phyloP scores from a whole-genome alignment of 495 filamentous ascomycete genomes.

The Parathielavia hyrcaniae region DNA sequence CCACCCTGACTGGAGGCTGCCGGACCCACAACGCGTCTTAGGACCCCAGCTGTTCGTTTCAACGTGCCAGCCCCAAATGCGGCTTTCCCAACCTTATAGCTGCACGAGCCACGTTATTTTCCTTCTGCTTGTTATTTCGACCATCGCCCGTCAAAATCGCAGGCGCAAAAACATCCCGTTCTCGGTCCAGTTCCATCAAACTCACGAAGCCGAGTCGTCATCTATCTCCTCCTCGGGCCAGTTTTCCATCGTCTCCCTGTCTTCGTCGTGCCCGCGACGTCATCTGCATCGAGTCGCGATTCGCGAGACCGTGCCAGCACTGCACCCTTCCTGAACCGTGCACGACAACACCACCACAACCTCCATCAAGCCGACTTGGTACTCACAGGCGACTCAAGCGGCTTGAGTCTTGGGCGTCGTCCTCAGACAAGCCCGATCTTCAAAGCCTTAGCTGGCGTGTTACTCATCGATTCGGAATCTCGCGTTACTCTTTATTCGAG shows the following conservation, averaged over 20 bases:
- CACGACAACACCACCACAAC: conserved; percentile 10
- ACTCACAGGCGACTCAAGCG: not conserved
- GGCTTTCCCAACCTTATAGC: conserved; percentile 13
- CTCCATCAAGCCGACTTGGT: not conserved
- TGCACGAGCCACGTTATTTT: conserved; percentile 31
- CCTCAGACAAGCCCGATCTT: not conserved
- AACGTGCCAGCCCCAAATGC: conserved; percentile 15
- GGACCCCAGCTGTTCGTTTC: conserved; percentile 26
- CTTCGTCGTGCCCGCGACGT: conserved; percentile 2
- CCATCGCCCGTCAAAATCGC: conserved; percentile 10
- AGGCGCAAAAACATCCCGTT: not conserved
- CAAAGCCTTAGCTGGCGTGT: not conserved
- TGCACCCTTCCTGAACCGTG: conserved; percentile 16
- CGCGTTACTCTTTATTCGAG: not conserved
- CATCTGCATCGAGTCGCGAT: conserved; percentile 5
- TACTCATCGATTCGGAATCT: not conserved
- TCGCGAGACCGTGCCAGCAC: conserved; percentile 6
- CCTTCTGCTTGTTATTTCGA: conserved; percentile 19
- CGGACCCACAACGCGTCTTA: conserved; percentile 7
- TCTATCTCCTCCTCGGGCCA: not conserved
- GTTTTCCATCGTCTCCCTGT: not conserved
- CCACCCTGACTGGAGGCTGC: not conserved
- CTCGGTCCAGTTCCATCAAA: not conserved
- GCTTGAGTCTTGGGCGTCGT: not conserved
- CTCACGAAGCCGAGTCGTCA: not conserved